Conservation (phyloP, 2,329 filamentous ascomycete genomes). For the Alternaria solani region DNA sequence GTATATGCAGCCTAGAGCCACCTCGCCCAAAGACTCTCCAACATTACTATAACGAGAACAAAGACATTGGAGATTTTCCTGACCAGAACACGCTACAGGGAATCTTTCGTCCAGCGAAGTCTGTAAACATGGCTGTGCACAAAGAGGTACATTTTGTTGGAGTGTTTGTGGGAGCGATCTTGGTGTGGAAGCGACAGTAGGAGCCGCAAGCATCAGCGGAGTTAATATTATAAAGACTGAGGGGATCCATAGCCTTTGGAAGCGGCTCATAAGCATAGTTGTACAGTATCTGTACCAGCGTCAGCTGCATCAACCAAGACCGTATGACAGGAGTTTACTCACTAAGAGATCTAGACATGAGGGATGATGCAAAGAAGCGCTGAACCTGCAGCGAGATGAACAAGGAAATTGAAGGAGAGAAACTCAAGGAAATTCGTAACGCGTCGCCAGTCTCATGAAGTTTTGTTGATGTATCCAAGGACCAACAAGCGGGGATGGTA, state of each 20-base stretch:
- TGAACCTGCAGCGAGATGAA: conserved; percentile 47
- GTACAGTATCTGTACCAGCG: conserved; percentile 43
- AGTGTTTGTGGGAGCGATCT: conserved; percentile 38
- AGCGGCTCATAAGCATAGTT: conserved; percentile 51
- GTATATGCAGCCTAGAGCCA: conserved; percentile 50
- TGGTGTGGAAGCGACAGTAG: conserved; percentile 32
- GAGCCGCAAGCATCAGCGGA: conserved; percentile 37
- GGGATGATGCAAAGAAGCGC: conserved; percentile 40
- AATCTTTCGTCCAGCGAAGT: conserved; percentile 45
- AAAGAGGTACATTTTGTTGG: conserved; percentile 44
- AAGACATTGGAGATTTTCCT: conserved; percentile 45
- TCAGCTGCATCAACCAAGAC: conserved; percentile 41
- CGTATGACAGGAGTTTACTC: conserved; percentile 32
- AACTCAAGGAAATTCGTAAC: conserved; percentile 49
- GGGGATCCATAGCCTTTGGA: conserved; percentile 49
- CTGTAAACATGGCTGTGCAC: conserved; percentile 49
- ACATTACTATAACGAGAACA: conserved; percentile 50
- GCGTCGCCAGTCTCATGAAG: conserved; percentile 46
- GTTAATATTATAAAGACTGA: conserved; percentile 47
- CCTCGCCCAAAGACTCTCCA: conserved; percentile 50
- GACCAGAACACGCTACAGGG: conserved; percentile 45
- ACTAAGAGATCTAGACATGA: conserved; percentile 47
- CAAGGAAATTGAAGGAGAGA: conserved; percentile 48
- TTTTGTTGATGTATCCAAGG: conserved; percentile 39
- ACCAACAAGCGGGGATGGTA: conserved; percentile 36